Evolutionary conservation across 208 protist species (phyloP).

Genomic region (Balamuthia mandrillaris): DNA sequence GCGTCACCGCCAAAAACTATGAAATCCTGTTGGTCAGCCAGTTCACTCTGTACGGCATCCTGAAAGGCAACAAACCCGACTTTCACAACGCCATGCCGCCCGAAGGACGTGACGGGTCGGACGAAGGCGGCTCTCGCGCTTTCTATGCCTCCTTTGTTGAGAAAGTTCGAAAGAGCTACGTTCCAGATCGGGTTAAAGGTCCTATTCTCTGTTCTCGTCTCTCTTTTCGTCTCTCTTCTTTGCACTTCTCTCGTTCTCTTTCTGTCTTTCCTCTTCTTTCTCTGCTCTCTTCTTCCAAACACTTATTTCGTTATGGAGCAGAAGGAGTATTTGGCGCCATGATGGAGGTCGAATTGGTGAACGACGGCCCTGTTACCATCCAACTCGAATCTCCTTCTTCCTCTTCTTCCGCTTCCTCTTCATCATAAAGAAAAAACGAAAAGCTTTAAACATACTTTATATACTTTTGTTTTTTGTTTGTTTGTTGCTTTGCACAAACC

Average conservation of each 20-base stretch:
- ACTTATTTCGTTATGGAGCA: not conserved
- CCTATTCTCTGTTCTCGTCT: not conserved
- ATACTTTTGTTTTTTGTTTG: no score
- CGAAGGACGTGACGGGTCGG: no score
- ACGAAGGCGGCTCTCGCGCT: conserved; percentile 17
- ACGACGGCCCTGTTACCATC: conserved; percentile 62
- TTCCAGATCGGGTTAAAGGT: conserved; percentile 56
- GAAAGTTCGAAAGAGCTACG: conserved; percentile 27
- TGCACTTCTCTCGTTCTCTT: not conserved
- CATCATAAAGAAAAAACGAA: no score
- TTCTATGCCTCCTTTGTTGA: conserved; percentile 58
- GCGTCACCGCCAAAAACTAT: conserved; percentile 45
- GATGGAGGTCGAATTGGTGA: conserved; percentile 63
- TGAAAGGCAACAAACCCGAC: conserved; percentile 63
- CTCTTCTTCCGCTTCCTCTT: no score
- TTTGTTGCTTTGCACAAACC: no score
- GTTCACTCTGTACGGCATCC: conserved; percentile 54
- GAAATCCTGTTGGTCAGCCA: conserved; percentile 60
- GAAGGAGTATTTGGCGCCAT: conserved; percentile 68
- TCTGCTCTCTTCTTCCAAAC: not conserved
- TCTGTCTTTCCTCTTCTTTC: not conserved
- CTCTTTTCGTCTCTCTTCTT: not conserved
- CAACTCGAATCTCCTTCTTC: conserved; percentile 53
- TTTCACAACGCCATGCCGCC: conserved; percentile 53
- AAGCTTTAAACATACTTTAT: no score